Conservation (phyloP, 2,329 filamentous ascomycete species). For the Fusarium tricinctum region DNA sequence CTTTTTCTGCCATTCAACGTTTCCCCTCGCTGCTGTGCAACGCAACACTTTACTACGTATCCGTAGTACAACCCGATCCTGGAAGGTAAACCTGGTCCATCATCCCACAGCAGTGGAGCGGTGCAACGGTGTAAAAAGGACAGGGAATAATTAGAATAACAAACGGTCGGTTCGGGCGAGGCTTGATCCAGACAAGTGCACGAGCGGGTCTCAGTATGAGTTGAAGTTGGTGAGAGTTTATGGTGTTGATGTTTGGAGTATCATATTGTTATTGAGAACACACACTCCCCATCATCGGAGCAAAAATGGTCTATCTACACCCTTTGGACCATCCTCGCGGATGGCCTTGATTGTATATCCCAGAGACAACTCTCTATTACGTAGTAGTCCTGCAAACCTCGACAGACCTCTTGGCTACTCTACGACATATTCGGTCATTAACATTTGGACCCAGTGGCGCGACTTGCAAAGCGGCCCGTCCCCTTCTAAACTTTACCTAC, state of each 20-base stretch:
- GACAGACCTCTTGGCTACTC: background rate
- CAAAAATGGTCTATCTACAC: background rate
- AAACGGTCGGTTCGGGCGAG: slow-evolving; percentile 21
- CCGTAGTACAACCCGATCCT: background rate
- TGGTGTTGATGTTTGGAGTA: background rate
- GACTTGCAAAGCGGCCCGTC: slow-evolving; percentile 29
- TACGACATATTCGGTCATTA: background rate
- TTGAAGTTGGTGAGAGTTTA: slow-evolving; percentile 3
- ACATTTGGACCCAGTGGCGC: background rate
- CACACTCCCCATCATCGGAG: background rate
- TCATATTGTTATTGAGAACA: background rate
- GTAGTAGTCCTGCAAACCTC: background rate
- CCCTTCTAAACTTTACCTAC: slow-evolving; percentile 20
- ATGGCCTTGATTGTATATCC: background rate
- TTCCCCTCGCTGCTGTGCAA: too few species aligned
- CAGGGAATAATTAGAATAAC: slow-evolving; percentile 14
- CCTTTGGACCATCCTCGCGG: background rate
- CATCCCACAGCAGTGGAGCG: slow-evolving; percentile 41
- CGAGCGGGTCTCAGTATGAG: background rate
- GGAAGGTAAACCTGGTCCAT: slow-evolving; percentile 22
- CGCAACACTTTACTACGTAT: background rate
- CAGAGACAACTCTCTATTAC: background rate
- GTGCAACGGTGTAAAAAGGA: slow-evolving; percentile 16
- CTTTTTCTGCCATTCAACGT: background rate
- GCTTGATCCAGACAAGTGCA: slow-evolving; percentile 26